These are phyloP conservation scores for Saccharomyces mikatae DNA, from an alignment of 805 yeast genomes.

Conservation along the genomic window DNA sequence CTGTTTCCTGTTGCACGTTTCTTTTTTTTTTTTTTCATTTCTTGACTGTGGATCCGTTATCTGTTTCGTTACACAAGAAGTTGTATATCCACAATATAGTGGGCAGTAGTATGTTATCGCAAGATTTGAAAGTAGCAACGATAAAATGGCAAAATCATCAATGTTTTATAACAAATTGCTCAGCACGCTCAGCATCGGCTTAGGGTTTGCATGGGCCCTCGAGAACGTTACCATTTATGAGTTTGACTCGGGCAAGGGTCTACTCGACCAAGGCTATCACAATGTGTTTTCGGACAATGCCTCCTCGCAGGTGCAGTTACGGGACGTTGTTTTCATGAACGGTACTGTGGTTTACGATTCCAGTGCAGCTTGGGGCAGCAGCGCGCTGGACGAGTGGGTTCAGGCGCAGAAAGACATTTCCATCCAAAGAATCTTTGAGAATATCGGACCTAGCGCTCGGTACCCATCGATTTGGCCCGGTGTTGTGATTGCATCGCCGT, in stretches of 20 bases:
- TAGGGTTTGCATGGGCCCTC: neutral
- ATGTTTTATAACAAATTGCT: neutral
- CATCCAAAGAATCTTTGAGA: conserved; percentile 37
- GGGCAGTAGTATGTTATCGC: neutral
- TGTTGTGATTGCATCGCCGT: conserved; percentile 80
- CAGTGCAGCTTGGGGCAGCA: neutral
- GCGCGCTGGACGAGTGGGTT: neutral
- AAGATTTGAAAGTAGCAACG: neutral
- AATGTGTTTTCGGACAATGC: neutral
- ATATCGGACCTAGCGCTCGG: conserved; percentile 39
- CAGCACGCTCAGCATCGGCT: neutral
- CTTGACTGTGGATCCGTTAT: neutral
- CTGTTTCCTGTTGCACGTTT: neutral
- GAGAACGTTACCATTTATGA: neutral
- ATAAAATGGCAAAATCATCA: neutral
- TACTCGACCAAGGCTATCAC: neutral
- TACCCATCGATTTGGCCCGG: conserved; percentile 35
- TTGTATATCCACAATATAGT: neutral
- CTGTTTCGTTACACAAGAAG: neutral
- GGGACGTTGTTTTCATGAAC: neutral
- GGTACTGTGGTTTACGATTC: neutral
- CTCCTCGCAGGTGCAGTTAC: neutral
- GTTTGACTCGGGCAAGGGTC: neutral
- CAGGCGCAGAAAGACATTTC: conserved; percentile 21
- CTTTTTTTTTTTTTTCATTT: neutral